These are phyloP conservation scores for Cutaneotrichosporon sp. DNA, from an alignment of 1,284 basidiomycete species.

Conservation along the genomic window DNA sequence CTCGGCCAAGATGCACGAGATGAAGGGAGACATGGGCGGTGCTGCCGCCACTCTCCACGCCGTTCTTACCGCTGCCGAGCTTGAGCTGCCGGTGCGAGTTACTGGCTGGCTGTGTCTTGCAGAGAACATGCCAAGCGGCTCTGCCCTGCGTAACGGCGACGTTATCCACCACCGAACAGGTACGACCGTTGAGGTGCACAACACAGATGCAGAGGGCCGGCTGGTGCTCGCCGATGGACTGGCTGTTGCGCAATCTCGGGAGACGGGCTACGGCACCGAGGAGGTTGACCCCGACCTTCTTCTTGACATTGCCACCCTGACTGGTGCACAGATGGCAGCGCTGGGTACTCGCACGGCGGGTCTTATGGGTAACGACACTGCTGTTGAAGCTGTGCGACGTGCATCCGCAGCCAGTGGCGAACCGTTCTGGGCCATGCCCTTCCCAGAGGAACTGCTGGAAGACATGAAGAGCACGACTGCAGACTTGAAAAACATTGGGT, in stretches of 20 bases:
- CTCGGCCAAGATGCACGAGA: slow-evolving; percentile 15
- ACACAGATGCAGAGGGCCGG: slow-evolving; percentile 21
- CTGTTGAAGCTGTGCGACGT: slow-evolving; percentile 11
- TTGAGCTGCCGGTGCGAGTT: slow-evolving; percentile 9
- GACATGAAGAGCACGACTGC: slow-evolving; percentile 15
- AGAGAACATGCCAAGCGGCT: slow-evolving; percentile 19
- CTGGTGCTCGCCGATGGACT: slow-evolving; percentile 21
- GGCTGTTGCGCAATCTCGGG: slow-evolving; percentile 9
- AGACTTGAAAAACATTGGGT: slow-evolving; percentile 16
- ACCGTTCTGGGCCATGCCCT: slow-evolving; percentile 20
- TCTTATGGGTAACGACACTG: slow-evolving; percentile 18
- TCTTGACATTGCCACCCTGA: slow-evolving; percentile 16
- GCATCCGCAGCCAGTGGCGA: slow-evolving; percentile 9
- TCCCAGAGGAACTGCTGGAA: slow-evolving; percentile 17
- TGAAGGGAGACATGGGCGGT: slow-evolving; percentile 22
- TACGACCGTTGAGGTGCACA: slow-evolving; percentile 16
- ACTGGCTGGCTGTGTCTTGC: slow-evolving; percentile 19
- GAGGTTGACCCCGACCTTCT: slow-evolving; percentile 18
- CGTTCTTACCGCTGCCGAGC: slow-evolving; percentile 18
- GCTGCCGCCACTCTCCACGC: slow-evolving; percentile 15
- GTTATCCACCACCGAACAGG: slow-evolving; percentile 17
- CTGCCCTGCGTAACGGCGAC: slow-evolving; percentile 16
- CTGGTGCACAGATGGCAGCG: slow-evolving; percentile 16
- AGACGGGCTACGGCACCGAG: slow-evolving; percentile 19
- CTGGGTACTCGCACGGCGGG: slow-evolving; percentile 18